Base-by-base conservation (phyloP, 2,329 filamentous ascomycete species). In the Aureobasidium pullulans region DNA sequence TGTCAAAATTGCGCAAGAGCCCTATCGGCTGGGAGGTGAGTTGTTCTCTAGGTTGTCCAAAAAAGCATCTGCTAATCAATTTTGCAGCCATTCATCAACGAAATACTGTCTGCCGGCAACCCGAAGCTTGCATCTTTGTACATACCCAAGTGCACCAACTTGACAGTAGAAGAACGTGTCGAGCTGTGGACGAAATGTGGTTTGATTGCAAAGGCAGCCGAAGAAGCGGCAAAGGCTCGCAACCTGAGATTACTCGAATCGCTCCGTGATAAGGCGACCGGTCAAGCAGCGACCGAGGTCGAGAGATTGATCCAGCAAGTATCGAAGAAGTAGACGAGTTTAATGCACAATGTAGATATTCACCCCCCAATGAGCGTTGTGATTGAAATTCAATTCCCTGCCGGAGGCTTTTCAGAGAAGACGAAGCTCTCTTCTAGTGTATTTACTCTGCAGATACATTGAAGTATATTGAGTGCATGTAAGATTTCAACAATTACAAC, bases 111-210 rank as follows among this genome's bases (percentile, higher is more conserved):
- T 48, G 94, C 94, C 1, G 94, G 94, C 47, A 97, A 97, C 70
- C 87, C 90, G 5, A 88, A 92, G 62, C 80, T 96, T 15, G 94
- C 94, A 1, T 83, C 87, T 0, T 72, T 84, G 5, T 97, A 96
- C 73, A 85, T 97, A 54, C 85, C 90, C 2, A 97, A 97, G 73
- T 96, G 92, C 76, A 87, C 86, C 15, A 79, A 80, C 59, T 71
- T 95, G 48, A 81, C 85, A 46, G 78, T 82, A 1, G 81, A 83
- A 2, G 88, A 91, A 66, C 79, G 86, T 3, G 86, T 96, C 59
- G 83, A 87, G 65, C 96, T 99, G 93, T 99, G 92, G 82, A 86
- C 96, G 67, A 96, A 96, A 75, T 97, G 94, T 72, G 93, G 93
- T 16, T 84, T 96, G 85, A 79, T 90, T 46, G 82, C 88, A 31